Percentiles rank a stretch among this genome's conserved stretches.
phyloP scores from a whole-genome alignment of 1,284 basidiomycete species.

The Heterobasidion occidentale region DNA sequence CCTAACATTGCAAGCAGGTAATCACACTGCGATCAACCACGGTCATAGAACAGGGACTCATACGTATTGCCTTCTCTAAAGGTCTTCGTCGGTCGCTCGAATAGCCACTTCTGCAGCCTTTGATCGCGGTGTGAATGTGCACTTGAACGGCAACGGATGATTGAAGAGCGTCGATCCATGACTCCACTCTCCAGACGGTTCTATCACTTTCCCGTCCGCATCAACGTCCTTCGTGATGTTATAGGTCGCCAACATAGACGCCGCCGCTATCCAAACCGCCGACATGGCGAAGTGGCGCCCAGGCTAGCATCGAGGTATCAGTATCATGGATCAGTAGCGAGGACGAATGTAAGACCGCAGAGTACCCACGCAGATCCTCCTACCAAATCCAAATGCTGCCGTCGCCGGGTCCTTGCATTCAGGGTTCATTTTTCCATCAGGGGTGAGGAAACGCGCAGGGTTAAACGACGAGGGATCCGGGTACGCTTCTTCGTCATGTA shows the following conservation, averaged over 20 bases:
- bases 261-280: constrained; percentile 4
- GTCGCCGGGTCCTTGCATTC: constrained; percentile 8
- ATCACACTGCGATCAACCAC: no score
- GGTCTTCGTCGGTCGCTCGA: no score
- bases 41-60: no score
- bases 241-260: not conserved
- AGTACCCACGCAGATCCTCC: not conserved
- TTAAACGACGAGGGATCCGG: constrained; percentile 19
- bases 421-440: constrained; percentile 7
- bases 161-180: not conserved
- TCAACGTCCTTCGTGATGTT: constrained; percentile 1
- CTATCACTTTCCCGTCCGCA: constrained; percentile 1
- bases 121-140: not conserved
- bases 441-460: constrained; percentile 18
- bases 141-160: not conserved
- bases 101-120: no score
- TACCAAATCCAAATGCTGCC: constrained; percentile 9
- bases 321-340: not conserved
- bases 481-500: constrained; percentile 18
- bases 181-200: not conserved
- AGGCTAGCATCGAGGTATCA: constrained; percentile 3
- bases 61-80: no score
- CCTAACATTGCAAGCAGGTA: no score
- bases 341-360: not conserved
- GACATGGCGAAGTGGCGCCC: constrained; percentile 10